Base-by-base conservation (phyloP, 2,329 filamentous ascomycete genomes). In the Cladosporium phlei region DNA sequence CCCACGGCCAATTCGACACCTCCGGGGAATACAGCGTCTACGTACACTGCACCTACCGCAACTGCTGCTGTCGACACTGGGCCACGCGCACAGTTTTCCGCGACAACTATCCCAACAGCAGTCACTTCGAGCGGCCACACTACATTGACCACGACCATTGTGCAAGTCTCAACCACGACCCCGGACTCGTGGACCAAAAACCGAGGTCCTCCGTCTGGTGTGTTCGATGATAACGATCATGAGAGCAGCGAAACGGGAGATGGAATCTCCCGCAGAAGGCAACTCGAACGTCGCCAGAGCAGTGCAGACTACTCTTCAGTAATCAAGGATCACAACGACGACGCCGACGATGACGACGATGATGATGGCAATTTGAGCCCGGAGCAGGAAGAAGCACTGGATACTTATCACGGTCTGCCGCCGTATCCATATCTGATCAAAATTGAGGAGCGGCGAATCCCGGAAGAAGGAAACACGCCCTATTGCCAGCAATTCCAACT, bases 401-500 rank as follows among this genome's bases (percentile, higher is more conserved):
- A 38, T 29, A 52, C 32, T 27, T 32, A 42, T 34, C 17, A 37
- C 16, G 42, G 27, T 30, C 43, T 46, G 5, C 27, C 38, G 4
- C 40, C 58, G 38, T 60, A 59, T 22, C 79, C 81, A 1, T 79
- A 77, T 40, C 70, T 78, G 20, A 71, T 85, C 56, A 85, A 85
- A 63, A 72, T 86, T 35, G 78, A 83, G 60, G 82, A 86, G 63
- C 77, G 80, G 42, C 75, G 82, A 19, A 59, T 77, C 14, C 65
- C 70, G 6, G 48, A 51, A 11, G 66, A 69, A 33, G 65, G 69
- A 5, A 61, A 69, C 7, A 57, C 69, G 40, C 76, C 81, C 1
- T 85, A 83, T 60, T 86, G 82, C 58, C 73, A 83, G 56, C 76
- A 83, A 58, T 83, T 83, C 73, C 69, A 77, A 51, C 70, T 85